Conservation (phyloP, 2,329 filamentous ascomycete species). For the Verticillium nubilum region DNA sequence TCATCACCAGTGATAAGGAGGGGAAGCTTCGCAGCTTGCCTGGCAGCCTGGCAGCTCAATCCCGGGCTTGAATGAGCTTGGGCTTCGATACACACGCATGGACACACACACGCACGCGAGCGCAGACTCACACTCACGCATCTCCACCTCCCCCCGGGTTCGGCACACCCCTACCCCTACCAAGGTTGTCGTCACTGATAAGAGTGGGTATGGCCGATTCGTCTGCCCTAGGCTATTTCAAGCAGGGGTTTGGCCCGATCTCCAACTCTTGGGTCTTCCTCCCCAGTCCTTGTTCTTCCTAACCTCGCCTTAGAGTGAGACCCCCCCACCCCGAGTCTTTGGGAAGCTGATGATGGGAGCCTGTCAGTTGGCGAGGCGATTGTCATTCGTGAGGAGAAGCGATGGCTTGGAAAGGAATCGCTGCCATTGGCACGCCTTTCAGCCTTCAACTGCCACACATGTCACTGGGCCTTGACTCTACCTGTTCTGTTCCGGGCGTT, state of each 20-base stretch:
- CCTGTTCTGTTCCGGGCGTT: too few relatives aligned
- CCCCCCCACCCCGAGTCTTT: neutral
- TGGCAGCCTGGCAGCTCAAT: neutral
- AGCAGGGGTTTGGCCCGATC: neutral
- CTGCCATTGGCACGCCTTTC: neutral
- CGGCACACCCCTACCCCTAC: constrained; percentile 23
- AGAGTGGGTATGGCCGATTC: neutral
- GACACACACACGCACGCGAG: too few relatives aligned
- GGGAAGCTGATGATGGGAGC: neutral
- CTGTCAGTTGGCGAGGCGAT: too few relatives aligned
- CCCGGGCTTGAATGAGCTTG: neutral
- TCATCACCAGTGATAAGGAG: neutral
- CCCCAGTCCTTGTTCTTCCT: too few relatives aligned
- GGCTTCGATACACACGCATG: too few relatives aligned
- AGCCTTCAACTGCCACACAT: neutral
- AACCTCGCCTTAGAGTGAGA: neutral
- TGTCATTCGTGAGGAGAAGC: neutral
- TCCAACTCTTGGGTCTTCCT: neutral
- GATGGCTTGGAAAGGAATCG: neutral
- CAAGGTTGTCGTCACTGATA: constrained; percentile 14
- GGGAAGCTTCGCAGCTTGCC: neutral
- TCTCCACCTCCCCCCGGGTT: constrained; percentile 17
- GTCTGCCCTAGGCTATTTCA: neutral
- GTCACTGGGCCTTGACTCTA: too few relatives aligned
- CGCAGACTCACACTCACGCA: constrained; percentile 10